phyloP scores from a whole-genome alignment of 31 red algal genomes.

The Odonthalia washingtoniensis region DNA sequence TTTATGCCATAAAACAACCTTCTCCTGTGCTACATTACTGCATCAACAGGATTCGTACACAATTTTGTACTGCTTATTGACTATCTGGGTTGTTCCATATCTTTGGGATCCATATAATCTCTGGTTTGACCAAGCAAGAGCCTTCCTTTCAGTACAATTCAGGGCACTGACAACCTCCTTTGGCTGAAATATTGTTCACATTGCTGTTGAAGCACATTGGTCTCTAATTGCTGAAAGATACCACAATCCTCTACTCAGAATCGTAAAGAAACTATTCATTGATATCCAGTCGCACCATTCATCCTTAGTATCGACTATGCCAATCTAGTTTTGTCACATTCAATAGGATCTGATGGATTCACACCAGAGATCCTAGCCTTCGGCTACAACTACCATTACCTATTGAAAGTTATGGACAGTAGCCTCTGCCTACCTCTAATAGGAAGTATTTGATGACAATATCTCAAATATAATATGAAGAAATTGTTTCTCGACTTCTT shows the following conservation, averaged over 20 bases:
- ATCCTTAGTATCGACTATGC: not conserved
- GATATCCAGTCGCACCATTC: not conserved
- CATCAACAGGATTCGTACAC: not conserved
- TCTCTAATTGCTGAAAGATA: too few species aligned
- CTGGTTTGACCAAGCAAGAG: not conserved
- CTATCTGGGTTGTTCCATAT: too few species aligned
- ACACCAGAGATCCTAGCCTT: not conserved
- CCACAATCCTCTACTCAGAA: not conserved
- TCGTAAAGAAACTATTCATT: not conserved
- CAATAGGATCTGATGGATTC: too few species aligned
- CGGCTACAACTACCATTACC: not conserved
- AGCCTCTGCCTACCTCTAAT: not conserved
- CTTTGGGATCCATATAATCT: not conserved
- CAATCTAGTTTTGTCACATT: not conserved
- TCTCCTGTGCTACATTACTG: not conserved
- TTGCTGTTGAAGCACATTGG: not conserved
- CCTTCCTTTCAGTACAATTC: not conserved
- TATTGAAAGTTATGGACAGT: not conserved
- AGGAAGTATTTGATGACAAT: not conserved
- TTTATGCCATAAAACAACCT: not conserved
- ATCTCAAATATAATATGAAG: constrained; percentile 9
- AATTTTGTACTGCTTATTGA: not conserved
- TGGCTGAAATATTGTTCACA: not conserved
- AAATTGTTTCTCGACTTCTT: not conserved
- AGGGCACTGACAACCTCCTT: not conserved